Conservation (phyloP, 768 basidiomycete genomes). For the Amanita muscaria region DNA sequence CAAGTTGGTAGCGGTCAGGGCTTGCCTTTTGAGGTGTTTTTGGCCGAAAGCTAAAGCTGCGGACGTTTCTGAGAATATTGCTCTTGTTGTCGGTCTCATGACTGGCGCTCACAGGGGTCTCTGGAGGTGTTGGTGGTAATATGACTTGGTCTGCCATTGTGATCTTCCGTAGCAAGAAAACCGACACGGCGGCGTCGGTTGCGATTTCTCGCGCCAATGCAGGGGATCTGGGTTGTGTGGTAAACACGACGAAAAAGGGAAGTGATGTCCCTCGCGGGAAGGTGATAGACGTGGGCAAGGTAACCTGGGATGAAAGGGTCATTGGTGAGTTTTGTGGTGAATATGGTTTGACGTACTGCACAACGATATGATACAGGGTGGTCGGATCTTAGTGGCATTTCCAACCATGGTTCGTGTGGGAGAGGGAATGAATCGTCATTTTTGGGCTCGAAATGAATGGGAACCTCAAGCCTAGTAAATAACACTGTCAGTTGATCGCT, state of each 20-base stretch:
- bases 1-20: neutral
- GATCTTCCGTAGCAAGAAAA: conserved; percentile 55
- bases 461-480: conserved; percentile 48
- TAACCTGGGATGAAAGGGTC: conserved; percentile 34
- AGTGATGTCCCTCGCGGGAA: conserved; percentile 57
- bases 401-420: conserved; percentile 49
- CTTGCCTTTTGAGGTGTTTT: neutral
- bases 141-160: conserved; percentile 36
- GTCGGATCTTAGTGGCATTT: conserved; percentile 57
- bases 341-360: conserved; percentile 41
- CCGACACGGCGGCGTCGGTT: conserved; percentile 61
- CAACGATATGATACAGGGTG: conserved; percentile 56
- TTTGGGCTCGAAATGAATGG: conserved; percentile 54
- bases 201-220: conserved; percentile 56
- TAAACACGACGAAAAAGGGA: conserved; percentile 67
- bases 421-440: conserved; percentile 42
- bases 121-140: conserved; percentile 38
- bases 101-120: conserved; percentile 35
- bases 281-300: conserved; percentile 50
- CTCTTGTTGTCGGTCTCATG: conserved; percentile 32
- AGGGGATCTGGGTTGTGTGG: conserved; percentile 49
- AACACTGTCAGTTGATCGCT: neutral
- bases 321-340: conserved; percentile 5
- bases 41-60: neutral
- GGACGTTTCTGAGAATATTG: conserved; percentile 28